Conservation (phyloP, 2,329 filamentous ascomycete genomes). For the Geoglossum cookeanum region DNA sequence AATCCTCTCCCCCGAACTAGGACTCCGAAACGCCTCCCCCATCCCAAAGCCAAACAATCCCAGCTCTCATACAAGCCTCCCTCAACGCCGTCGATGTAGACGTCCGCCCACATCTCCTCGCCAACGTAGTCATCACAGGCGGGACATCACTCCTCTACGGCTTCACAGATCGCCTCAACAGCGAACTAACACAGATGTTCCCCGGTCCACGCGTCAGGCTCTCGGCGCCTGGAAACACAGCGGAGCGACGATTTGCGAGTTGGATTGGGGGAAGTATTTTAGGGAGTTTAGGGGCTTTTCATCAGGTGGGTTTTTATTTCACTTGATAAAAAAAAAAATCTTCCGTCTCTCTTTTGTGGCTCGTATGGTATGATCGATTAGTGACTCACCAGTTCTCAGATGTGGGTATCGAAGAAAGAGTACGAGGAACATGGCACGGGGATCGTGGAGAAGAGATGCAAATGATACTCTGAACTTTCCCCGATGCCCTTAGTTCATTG, state of each 20-base stretch:
- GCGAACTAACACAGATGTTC: constrained; percentile 63
- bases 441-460: constrained; percentile 93
- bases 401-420: constrained; percentile 97
- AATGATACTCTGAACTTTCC: constrained; percentile 30
- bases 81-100: constrained; percentile 75
- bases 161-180: constrained; percentile 76
- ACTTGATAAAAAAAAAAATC: background rate
- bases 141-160: constrained; percentile 75
- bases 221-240: constrained; percentile 66
- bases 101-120: constrained; percentile 60
- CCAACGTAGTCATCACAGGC: constrained; percentile 84
- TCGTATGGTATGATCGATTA: background rate
- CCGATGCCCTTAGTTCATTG: no score
- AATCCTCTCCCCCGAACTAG: constrained; percentile 9
- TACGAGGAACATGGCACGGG: constrained; percentile 85
- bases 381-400: constrained; percentile 20
- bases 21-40: constrained; percentile 31
- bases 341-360: background rate
- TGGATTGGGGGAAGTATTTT: constrained; percentile 97
- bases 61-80: constrained; percentile 59
- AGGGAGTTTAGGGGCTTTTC: constrained; percentile 87
- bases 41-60: constrained; percentile 60
- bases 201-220: constrained; percentile 76
- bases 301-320: constrained; percentile 35
- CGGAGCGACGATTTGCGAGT: constrained; percentile 75